Evolutionary conservation across 208 protist species (phyloP), one percentile per base, ranked within the genome.

Genomic region (Angomonas desouzai): DNA sequence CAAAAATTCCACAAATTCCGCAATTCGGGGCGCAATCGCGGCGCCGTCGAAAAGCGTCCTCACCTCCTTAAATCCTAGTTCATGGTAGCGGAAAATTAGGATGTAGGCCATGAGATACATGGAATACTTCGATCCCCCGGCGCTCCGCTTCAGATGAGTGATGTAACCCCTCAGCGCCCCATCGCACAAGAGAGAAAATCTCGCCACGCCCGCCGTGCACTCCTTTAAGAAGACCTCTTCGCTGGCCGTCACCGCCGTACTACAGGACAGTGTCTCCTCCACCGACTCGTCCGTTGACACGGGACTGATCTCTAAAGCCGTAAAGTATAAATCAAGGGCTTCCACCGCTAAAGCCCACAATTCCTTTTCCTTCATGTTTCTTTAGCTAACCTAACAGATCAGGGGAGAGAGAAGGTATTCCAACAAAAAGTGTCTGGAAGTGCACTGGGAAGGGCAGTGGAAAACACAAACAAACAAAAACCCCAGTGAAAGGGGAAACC

Each of bases 91-190:
- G 56, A 92, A 94, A n/a, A 90, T 63, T 25, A 90, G 36, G 27
- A 94, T 38, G 68, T 90, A 91, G 1, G 85, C 81, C 3, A 85
- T 75, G 36, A 94, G 70, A 48, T 88, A 85, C 81, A 94, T 89
- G 23, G 85, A 70, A 11, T 64, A 18, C 25, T 55, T 73, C 62
- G 77, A 61, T 4, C 56, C 58, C n/a, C 63, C 58, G 9, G 51
- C 29, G 62, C 85, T 91, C 55, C 83, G 84, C 38, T 85, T 87
- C 55, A 73, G 69, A 53, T 72, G 76, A 56, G 74, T 71, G 36
- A 82, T 85, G 64, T 89, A 94, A 22, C 88, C 88, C 47, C 87
- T 74, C 6, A 91, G 71, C 7, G 79, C 80, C 18, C 81, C 88
- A 16, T 91, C 81, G 64, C 74, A 91, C 13, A 94, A 56, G 11